Evolutionary conservation across 2,329 filamentous ascomycete genomes (phyloP), one percentile per base, ranked within the genome.

Genomic region (Xylaria sp.): DNA sequence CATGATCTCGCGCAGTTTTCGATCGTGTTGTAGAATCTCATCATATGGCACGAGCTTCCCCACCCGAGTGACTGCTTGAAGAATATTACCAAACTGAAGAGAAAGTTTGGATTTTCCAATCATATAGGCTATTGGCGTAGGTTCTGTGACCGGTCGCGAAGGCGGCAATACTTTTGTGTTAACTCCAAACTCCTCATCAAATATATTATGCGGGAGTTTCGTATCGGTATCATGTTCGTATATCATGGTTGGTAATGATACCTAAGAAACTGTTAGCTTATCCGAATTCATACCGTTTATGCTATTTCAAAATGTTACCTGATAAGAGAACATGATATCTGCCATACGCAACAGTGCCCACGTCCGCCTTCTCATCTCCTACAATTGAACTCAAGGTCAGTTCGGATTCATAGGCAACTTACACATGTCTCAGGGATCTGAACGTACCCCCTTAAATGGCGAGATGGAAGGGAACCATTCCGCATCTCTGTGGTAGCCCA

Each of bases 401-500:
- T 34, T n/a, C 32, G 28, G n/a, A 15, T 41, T 36, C 56, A 12
- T 32, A 28, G 10, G 4, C 30, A 43, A 2, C 10, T 6, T 23
- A 18, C 12, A 13, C 20, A 58, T 60, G 53, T 28, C 1, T 46
- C 20, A 13, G 15, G 23, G 41, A 53, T 61, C 25, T 30, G 8
- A 23, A 82, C 86, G 73, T 82, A 88, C 86, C 60, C 86, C 92
- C 79, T 93, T 88, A 72, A 93, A 94, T 6, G 91, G 89, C 1
- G 89, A 86, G 55, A 96, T 85, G 15, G 85, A 87, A 2, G 90
- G 84, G 76, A 93, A 94, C 80, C 90, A 92, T 67, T 88, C 91
- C 10, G 91, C 86, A 77, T 95, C 93, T 68, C 93, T 86, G 74
- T 95, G 93, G 73, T 94, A 92, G 4, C 91, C 91, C 89, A 92